A percentile compares a stretch with the other conserved stretches of the same genome.
phyloP scores from a whole-genome alignment of 495 filamentous ascomycete genomes.

The Penicillium mononematosum region DNA sequence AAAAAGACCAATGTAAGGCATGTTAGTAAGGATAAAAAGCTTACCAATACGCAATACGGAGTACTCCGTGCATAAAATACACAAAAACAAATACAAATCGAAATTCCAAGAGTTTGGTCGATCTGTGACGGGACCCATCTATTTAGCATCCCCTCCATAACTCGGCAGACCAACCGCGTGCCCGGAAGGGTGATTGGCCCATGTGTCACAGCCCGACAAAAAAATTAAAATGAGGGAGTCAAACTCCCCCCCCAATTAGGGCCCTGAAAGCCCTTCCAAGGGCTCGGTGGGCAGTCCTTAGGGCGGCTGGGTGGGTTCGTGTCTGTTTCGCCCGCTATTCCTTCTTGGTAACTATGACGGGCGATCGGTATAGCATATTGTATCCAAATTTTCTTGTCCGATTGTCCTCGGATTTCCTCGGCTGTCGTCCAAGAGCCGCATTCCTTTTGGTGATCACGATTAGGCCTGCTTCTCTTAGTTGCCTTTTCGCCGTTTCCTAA shows the following conservation, averaged over 20 bases:
- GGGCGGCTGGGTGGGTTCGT: slow-evolving; percentile 18
- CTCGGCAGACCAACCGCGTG: slow-evolving; percentile 13
- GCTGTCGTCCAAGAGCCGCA: slow-evolving; percentile 10
- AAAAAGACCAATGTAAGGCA: background rate
- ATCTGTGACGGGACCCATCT: slow-evolving; percentile 13
- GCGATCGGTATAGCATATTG: slow-evolving; percentile 13
- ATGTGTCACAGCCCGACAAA: slow-evolving; percentile 7
- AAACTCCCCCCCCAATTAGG: slow-evolving; percentile 17
- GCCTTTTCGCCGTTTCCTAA: background rate
- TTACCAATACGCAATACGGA: background rate
- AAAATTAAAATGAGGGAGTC: slow-evolving; percentile 17
- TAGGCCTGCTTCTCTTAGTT: slow-evolving; percentile 1
- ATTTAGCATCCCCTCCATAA: slow-evolving; percentile 13
- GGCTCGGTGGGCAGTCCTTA: slow-evolving; percentile 13
- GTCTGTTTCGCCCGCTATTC: slow-evolving; percentile 9
- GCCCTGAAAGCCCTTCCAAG: slow-evolving; percentile 9
- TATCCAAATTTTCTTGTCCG: background rate
- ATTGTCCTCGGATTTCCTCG: background rate
- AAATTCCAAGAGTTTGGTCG: slow-evolving; percentile 14
- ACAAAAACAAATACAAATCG: slow-evolving; percentile 3
- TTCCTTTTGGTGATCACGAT: slow-evolving; percentile 1
- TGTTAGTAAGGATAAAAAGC: background rate
- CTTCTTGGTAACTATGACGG: slow-evolving; percentile 1
- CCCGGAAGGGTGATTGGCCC: slow-evolving; percentile 17
- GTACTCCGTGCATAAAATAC: background rate